A percentile compares a stretch with the other conserved stretches of the same genome.
These are phyloP conservation scores for Metarhizium brunneum DNA, from an alignment of 2,329 filamentous ascomycete species.

Conservation along the genomic window DNA sequence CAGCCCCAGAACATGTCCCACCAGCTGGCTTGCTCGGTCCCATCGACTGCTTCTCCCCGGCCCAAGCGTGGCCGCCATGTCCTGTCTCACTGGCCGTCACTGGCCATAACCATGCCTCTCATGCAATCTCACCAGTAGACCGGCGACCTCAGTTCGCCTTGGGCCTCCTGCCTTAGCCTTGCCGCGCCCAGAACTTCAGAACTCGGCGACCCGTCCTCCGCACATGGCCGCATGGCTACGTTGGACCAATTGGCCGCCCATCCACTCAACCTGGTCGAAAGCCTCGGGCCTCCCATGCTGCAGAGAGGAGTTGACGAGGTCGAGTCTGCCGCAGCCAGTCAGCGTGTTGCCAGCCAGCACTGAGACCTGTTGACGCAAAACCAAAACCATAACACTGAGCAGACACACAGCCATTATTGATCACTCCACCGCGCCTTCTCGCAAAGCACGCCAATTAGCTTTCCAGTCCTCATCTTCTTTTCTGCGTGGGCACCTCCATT, in stretches of 20 bases:
- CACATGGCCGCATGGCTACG: neutral
- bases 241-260: neutral
- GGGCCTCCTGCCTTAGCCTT: neutral
- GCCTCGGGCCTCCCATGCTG: neutral
- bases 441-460: neutral
- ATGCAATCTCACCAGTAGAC: too few relatives aligned
- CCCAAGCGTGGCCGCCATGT: too few relatives aligned
- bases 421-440: neutral
- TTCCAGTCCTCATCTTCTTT: neutral
- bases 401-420: neutral
- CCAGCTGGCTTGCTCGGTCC: neutral
- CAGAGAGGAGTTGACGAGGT: too few relatives aligned
- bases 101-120: neutral
- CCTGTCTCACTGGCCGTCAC: neutral
- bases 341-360: neutral
- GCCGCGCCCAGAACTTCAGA: neutral
- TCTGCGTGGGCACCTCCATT: neutral
- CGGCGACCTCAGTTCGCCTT: neutral
- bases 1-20: neutral
- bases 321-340: too few relatives aligned
- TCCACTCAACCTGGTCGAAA: neutral
- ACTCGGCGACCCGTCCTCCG: neutral
- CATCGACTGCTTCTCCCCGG: neutral
- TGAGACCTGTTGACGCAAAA: neutral
- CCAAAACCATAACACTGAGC: neutral